Conservation (phyloP, 257 asterid species). For the Buddleja alternifolia region DNA sequence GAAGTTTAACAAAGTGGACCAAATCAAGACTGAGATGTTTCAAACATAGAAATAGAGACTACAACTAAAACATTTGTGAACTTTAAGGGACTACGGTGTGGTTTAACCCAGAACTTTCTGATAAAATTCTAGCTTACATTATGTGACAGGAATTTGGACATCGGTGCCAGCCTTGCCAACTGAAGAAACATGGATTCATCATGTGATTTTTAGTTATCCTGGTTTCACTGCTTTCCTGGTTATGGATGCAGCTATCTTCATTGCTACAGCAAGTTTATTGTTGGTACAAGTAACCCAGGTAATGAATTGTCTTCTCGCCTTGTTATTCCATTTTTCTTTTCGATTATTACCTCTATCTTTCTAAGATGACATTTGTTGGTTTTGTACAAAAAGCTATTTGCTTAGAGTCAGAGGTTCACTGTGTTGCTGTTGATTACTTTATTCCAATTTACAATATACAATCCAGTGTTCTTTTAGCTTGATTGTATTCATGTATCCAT, state of each 20-base stretch:
- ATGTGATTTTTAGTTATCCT: slow-evolving; percentile 64
- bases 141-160: slow-evolving; percentile 76
- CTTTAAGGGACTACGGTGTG: background rate
- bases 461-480: background rate
- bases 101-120: background rate
- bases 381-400: background rate
- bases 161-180: slow-evolving; percentile 51
- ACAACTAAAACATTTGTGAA: slow-evolving; percentile 2
- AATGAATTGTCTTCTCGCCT: slow-evolving; percentile 19
- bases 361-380: background rate
- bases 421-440: background rate
- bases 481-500: background rate
- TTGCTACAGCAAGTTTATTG: slow-evolving; percentile 64
- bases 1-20: background rate
- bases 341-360: background rate
- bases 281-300: slow-evolving; percentile 78
- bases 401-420: background rate
- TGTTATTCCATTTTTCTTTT: slow-evolving; percentile 1
- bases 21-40: slow-evolving; percentile 5
- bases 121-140: slow-evolving; percentile 21
- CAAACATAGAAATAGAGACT: background rate
- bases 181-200: slow-evolving; percentile 64
- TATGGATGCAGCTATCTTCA: slow-evolving; percentile 70
- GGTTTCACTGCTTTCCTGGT: slow-evolving; percentile 69
- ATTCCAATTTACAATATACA: background rate